These are phyloP conservation scores for Phaseolus lunatus DNA, from an alignment of 306 rosid species.

Conservation along the genomic window DNA sequence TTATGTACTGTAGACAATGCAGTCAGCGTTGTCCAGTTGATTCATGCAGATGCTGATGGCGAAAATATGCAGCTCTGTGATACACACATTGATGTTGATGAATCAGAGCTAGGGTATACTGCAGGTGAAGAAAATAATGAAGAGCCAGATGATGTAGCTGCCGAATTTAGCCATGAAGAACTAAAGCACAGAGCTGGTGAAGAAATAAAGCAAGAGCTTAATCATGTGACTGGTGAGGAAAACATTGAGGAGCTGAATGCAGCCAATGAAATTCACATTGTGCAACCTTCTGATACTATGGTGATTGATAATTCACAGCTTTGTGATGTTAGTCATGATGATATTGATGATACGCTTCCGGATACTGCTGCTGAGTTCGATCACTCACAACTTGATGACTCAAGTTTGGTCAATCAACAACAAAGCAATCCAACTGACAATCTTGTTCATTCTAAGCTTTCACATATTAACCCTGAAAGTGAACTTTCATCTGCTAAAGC, in stretches of 20 bases:
- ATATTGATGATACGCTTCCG: slow-evolving; percentile 42
- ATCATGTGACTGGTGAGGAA: slow-evolving; percentile 53
- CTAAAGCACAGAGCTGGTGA: slow-evolving; percentile 58
- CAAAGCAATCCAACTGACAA: slow-evolving; percentile 42
- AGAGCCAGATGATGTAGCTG: slow-evolving; percentile 51
- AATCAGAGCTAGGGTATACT: slow-evolving; percentile 58
- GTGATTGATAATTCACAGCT: slow-evolving; percentile 45
- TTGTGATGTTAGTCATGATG: slow-evolving; percentile 45
- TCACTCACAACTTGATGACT: slow-evolving; percentile 42
- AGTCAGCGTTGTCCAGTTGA: slow-evolving; percentile 58
- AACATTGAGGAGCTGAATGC: slow-evolving; percentile 55
- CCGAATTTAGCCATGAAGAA: slow-evolving; percentile 54
- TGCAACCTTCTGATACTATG: slow-evolving; percentile 45
- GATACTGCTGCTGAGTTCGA: slow-evolving; percentile 50
- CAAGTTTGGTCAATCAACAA: slow-evolving; percentile 41
- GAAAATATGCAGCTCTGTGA: slow-evolving; percentile 67
- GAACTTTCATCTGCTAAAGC: slow-evolving; percentile 53
- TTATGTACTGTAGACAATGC: slow-evolving; percentile 61
- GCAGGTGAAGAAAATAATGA: slow-evolving; percentile 52
- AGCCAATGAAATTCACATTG: slow-evolving; percentile 45
- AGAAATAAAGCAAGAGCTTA: slow-evolving; percentile 66
- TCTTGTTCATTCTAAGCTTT: slow-evolving; percentile 51
- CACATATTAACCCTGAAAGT: slow-evolving; percentile 52
- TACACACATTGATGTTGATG: slow-evolving; percentile 65
- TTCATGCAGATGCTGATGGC: slow-evolving; percentile 57